Base-by-base conservation (phyloP, 176 grass and related monocot genomes). In the maize (Zea mays) region DNA sequence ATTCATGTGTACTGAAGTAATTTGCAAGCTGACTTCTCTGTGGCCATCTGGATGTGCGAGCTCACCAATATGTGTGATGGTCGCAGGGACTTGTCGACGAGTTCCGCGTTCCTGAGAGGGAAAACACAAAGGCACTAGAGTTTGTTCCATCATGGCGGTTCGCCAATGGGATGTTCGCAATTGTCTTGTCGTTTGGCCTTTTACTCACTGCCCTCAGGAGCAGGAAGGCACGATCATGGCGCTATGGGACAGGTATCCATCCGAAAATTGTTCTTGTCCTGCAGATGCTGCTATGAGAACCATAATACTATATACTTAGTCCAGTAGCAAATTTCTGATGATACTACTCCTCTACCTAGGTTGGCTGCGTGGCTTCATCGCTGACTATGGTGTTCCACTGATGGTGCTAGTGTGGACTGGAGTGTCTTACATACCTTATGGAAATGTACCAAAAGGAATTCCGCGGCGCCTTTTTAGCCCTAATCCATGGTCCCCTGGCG, bases 391-490 rank as follows among this genome's bases (percentile, higher is more conserved):
- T 2, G 96, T 99, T 85, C 96, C 96, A 35, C 79, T 99, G 27
- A 99, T 99, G 96, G 90, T 99, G 43, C 79, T 99, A 35, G 88
- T 93, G 43, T 99, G 96, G 96, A 99, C 96, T 10, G 96, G 92
- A 85, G 83, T 96, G 74, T 99, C 96, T 40, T 99, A 96, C 73
- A 91, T 93, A 54, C 92, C 96, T 15, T 83, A 78, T 35, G 79
- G 84, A 15, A 85, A 64, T 50, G 85, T 99, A 11, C 96, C 96
- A 11, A 84, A 89, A 72, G 96, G 92, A 35, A 99, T 99, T 78
- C 96, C 96, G 1, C 74, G 92, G 14, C 96, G 96, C 57, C 92
- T 99, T 34, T 96, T 96, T 74, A 99, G 96, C 69, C 96, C 96
- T 19, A 96, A 99, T 78, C 96, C 96, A 33, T 99, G 96, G 96